Evolutionary conservation across 805 yeast species (phyloP).

Genomic region (Clavispora vitiphila): DNA sequence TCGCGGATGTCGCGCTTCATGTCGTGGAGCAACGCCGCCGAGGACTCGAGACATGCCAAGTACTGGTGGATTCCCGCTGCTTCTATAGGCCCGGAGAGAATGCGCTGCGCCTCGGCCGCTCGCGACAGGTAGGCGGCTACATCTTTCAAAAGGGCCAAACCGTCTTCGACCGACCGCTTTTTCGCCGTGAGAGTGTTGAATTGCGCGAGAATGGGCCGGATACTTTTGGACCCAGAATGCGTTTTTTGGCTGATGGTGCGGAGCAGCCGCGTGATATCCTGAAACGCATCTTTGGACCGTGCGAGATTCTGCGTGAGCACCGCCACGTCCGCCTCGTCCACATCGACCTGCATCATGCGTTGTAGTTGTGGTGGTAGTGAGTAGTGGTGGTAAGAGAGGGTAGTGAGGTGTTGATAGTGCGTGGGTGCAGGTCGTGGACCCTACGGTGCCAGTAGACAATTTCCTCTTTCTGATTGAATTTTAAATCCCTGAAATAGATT

Average conservation of each 20-base stretch:
- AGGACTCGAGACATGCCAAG: conserved; percentile 28
- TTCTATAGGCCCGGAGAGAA: conserved; percentile 31
- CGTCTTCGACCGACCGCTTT: conserved; percentile 53
- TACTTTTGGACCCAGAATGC: conserved; percentile 51
- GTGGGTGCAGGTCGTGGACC: too few relatives aligned
- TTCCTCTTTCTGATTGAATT: too few relatives aligned
- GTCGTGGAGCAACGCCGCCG: conserved; percentile 43
- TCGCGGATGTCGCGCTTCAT: conserved; percentile 41
- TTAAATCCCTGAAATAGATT: too few relatives aligned
- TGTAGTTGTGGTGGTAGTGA: not conserved
- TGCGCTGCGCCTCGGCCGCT: conserved; percentile 37
- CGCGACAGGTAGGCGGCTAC: conserved; percentile 46
- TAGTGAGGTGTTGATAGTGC: not conserved
- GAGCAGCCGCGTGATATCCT: conserved; percentile 51
- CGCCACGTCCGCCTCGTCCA: conserved; percentile 79
- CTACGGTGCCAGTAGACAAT: too few relatives aligned
- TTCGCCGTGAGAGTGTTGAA: conserved; percentile 53
- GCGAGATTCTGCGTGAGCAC: conserved; percentile 71
- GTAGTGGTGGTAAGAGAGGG: not conserved
- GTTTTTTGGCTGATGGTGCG: conserved; percentile 49
- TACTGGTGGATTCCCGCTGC: conserved; percentile 35
- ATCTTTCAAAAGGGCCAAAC: conserved; percentile 47
- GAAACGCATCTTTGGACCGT: conserved; percentile 52
- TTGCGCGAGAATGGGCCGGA: conserved; percentile 67
- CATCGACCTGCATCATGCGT: conserved; percentile 35